phyloP scores from a whole-genome alignment of 495 filamentous ascomycete species.

The Rhypophila decipiens region DNA sequence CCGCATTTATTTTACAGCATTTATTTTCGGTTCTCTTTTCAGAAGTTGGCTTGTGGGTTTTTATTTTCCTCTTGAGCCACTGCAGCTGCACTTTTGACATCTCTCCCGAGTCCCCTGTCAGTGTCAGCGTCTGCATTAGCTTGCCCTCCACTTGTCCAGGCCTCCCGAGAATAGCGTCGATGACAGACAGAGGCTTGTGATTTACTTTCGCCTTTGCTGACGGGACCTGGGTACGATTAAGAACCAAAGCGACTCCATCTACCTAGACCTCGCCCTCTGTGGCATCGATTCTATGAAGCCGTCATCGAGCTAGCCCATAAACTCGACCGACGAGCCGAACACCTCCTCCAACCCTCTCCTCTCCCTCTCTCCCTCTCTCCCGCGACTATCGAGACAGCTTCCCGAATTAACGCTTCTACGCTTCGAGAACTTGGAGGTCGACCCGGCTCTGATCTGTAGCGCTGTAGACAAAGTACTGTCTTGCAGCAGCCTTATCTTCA shows the following conservation, averaged over 20 bases:
- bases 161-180: background rate
- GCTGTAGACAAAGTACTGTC: no score
- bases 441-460: background rate
- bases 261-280: background rate
- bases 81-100: background rate
- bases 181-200: background rate
- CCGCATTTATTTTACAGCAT: background rate
- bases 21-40: background rate
- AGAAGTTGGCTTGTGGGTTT: background rate
- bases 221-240: no score
- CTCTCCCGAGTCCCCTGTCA: background rate
- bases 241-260: no score
- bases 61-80: background rate
- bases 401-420: background rate
- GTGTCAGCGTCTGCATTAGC: background rate
- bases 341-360: background rate
- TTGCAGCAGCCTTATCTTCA: conserved; percentile 18
- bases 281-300: conserved; percentile 23
- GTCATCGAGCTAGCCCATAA: conserved; percentile 19
- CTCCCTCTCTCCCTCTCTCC: background rate
- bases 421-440: background rate
- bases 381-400: background rate
- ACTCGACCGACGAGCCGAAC: conserved; percentile 5
- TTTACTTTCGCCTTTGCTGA: background rate
- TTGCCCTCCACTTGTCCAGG: no score